A percentile compares a stretch with the other conserved stretches of the same genome.
Conservation (phyloP, 768 basidiomycete species). For the Sistotremastrum niveocremeum region DNA sequence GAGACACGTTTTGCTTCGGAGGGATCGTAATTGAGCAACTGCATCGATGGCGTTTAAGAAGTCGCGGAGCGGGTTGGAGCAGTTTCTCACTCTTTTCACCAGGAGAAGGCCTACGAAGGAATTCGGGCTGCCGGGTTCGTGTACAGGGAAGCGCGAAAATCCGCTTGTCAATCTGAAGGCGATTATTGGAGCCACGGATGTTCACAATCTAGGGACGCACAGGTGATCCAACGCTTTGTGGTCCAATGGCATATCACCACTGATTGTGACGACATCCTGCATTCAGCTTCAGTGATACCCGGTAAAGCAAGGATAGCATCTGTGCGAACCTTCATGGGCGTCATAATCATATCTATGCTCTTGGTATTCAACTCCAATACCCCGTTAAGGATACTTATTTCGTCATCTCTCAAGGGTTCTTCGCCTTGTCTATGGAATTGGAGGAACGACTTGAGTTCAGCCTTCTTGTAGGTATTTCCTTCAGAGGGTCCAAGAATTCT, state of each 20-base stretch:
- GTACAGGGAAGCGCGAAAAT: slow-evolving; percentile 87
- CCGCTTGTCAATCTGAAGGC: slow-evolving; percentile 53
- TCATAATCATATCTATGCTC: slow-evolving; percentile 47
- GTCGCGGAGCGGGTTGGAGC: not conserved
- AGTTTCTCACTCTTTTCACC: slow-evolving; percentile 68
- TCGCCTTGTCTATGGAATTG: slow-evolving; percentile 68
- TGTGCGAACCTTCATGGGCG: slow-evolving; percentile 51
- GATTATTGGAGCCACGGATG: not conserved
- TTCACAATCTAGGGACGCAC: slow-evolving; percentile 21
- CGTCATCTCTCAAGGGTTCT: slow-evolving; percentile 61
- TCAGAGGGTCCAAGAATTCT: slow-evolving; percentile 63
- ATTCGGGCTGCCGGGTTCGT: slow-evolving; percentile 50
- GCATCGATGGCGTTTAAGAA: not conserved
- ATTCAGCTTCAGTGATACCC: no score
- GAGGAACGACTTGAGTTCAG: slow-evolving; percentile 64
- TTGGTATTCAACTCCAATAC: slow-evolving; percentile 54
- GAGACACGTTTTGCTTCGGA: slow-evolving; percentile 62
- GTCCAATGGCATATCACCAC: slow-evolving; percentile 66
- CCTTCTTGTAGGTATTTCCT: slow-evolving; percentile 59
- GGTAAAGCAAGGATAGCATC: no score
- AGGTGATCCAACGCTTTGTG: slow-evolving; percentile 65
- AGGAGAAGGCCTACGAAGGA: slow-evolving; percentile 74
- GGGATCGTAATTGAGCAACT: slow-evolving; percentile 87
- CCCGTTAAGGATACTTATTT: slow-evolving; percentile 60
- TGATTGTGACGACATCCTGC: slow-evolving; percentile 74